These are phyloP conservation scores for Coemansia sp. DNA, from an alignment of 192 early-diverging fungal species.

Conservation along the genomic window DNA sequence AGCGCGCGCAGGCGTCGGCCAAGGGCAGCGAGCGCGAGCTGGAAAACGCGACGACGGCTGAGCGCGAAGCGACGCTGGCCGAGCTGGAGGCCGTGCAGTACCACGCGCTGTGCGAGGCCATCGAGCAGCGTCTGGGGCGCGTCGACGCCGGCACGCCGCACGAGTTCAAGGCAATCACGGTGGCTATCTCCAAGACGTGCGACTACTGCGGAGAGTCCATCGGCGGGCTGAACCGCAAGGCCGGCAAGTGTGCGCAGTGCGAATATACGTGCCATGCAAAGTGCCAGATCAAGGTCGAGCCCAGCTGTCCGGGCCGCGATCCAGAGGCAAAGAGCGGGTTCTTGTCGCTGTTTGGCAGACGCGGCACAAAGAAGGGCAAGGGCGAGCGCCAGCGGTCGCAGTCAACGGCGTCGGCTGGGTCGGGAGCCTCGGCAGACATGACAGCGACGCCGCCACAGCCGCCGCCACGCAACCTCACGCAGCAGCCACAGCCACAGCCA, in stretches of 20 bases:
- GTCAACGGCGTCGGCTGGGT: constrained; percentile 13
- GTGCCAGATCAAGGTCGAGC: constrained; percentile 49
- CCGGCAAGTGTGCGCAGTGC: constrained; percentile 34
- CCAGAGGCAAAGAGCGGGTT: constrained; percentile 36
- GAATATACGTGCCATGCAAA: constrained; percentile 46
- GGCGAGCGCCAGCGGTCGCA: constrained; percentile 14
- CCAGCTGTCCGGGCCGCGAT: constrained; percentile 35
- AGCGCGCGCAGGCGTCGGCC: background rate
- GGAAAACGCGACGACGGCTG: constrained; percentile 17
- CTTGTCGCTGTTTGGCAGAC: constrained; percentile 37
- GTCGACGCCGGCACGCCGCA: constrained; percentile 38
- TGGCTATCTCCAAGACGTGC: constrained; percentile 44
- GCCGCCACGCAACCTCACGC: background rate
- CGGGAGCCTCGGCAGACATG: background rate
- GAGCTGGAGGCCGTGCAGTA: constrained; percentile 45
- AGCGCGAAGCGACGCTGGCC: constrained; percentile 30
- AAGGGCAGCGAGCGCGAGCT: constrained; percentile 17
- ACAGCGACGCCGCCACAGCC: background rate
- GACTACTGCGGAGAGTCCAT: constrained; percentile 50
- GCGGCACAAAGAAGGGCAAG: constrained; percentile 20
- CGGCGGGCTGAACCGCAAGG: constrained; percentile 43
- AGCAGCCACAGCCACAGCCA: constrained; percentile 3
- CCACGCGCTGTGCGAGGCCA: constrained; percentile 27
- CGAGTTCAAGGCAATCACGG: constrained; percentile 39
- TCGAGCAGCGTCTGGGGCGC: constrained; percentile 38